Evolutionary conservation across 2,329 filamentous ascomycete genomes (phyloP).

Genomic region (Fusarium sterilihyphosum): DNA sequence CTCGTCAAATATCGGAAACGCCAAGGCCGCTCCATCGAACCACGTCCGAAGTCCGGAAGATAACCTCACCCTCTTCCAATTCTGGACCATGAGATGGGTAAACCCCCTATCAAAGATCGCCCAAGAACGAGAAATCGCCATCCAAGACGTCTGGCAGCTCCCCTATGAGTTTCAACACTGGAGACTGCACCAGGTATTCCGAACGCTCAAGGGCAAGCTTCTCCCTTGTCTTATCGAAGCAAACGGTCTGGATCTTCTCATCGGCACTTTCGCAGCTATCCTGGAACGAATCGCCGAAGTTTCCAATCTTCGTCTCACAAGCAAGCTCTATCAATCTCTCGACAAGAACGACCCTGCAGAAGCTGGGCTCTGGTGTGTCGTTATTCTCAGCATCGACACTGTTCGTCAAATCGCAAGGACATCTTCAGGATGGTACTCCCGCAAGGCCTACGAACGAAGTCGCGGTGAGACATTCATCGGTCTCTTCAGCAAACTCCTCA

Average conservation of each 20-base stretch:
- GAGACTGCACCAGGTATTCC: constrained; percentile 78
- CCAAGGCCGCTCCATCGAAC: constrained; percentile 41
- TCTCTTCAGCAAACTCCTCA: constrained; percentile 51
- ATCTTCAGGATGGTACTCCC: constrained; percentile 76
- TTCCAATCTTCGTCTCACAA: constrained; percentile 51
- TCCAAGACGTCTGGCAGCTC: constrained; percentile 84
- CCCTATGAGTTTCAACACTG: constrained; percentile 85
- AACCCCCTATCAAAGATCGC: constrained; percentile 75
- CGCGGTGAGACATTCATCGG: constrained; percentile 71
- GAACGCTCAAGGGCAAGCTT: constrained; percentile 77
- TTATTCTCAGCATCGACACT: constrained; percentile 49
- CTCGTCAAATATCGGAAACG: constrained; percentile 45
- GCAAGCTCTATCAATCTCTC: constrained; percentile 49
- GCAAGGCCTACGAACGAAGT: constrained; percentile 84
- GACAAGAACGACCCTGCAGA: constrained; percentile 44
- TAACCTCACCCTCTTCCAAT: constrained; percentile 81
- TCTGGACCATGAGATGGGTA: constrained; percentile 88
- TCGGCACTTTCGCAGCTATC: constrained; percentile 72
- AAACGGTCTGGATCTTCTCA: constrained; percentile 81
- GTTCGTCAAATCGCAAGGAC: constrained; percentile 50
- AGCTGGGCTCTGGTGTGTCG: constrained; percentile 50
- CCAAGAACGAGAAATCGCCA: constrained; percentile 71
- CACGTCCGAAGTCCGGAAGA: constrained; percentile 79
- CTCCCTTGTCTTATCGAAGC: constrained; percentile 75
- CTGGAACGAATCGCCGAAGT: constrained; percentile 55